Evolutionary conservation across 768 basidiomycete species (phyloP).

Genomic region (Boletellus ananas): DNA sequence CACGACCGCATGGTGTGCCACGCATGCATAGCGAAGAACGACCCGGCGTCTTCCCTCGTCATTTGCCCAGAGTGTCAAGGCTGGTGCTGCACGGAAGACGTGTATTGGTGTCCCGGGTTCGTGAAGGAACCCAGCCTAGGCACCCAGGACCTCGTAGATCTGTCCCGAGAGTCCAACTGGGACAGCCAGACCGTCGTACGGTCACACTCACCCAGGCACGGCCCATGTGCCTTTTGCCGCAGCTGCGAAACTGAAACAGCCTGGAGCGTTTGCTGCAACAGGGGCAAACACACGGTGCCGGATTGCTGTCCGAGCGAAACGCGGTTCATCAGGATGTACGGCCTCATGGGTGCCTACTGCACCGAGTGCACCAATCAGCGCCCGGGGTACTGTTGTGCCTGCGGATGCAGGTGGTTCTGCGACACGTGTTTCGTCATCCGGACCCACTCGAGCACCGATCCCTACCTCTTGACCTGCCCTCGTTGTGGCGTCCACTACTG

Average conservation of each 20-base stretch:
- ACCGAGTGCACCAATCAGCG: conserved; percentile 1
- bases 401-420: conserved; percentile 3
- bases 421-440: background rate
- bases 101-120: conserved; percentile 14
- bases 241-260: too few species aligned
- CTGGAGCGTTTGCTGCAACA: conserved; percentile 3
- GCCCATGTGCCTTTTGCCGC: conserved; percentile 6
- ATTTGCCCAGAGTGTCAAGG: conserved; percentile 2
- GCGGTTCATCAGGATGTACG: background rate
- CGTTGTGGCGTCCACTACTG: conserved; percentile 13
- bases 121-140: conserved; percentile 6
- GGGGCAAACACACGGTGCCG: accelerated
- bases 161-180: conserved; percentile 3
- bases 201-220: conserved; percentile 12
- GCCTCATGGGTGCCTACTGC: background rate
- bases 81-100: conserved; percentile 15
- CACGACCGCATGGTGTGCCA: background rate
- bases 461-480: conserved; percentile 10
- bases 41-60: conserved; percentile 2
- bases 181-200: conserved; percentile 11
- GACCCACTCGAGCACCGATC: background rate
- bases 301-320: conserved; percentile 10
- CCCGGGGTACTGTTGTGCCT: conserved; percentile 1
- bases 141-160: conserved; percentile 1
- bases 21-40: conserved; percentile 1